phyloP scores from a whole-genome alignment of 2,329 filamentous ascomycete genomes.

The Nannizziopsis barbatae region DNA sequence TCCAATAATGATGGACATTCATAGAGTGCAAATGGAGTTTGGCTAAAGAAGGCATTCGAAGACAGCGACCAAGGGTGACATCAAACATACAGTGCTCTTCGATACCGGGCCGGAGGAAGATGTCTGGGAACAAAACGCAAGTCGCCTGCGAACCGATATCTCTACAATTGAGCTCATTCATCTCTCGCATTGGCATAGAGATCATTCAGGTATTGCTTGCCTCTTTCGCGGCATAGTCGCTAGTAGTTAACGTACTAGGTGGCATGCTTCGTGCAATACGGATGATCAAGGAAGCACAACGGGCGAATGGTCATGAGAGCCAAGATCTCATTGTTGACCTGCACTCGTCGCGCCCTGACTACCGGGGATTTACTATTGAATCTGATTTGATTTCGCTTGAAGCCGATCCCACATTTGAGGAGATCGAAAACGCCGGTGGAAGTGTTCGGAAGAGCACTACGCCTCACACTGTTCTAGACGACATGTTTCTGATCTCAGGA shows the following conservation, averaged over 20 bases:
- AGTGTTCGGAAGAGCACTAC: slow-evolving; percentile 30
- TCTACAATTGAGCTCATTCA: slow-evolving; percentile 39
- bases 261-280: slow-evolving; percentile 41
- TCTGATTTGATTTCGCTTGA: slow-evolving; percentile 40
- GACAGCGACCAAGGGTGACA: slow-evolving; percentile 39
- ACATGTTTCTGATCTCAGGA: slow-evolving; percentile 44
- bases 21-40: not conserved
- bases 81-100: slow-evolving; percentile 41
- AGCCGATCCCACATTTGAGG: slow-evolving; percentile 42
- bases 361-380: slow-evolving; percentile 38
- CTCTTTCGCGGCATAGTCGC: not conserved
- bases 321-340: slow-evolving; percentile 36
- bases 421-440: slow-evolving; percentile 37
- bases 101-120: slow-evolving; percentile 45
- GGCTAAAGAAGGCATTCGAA: slow-evolving; percentile 16
- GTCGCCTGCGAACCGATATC: slow-evolving; percentile 35
- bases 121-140: slow-evolving; percentile 42
- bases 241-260: slow-evolving; percentile 20
- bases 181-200: slow-evolving; percentile 46
- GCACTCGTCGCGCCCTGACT: slow-evolving; percentile 44
- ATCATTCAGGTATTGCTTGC: slow-evolving; percentile 40
- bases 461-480: slow-evolving; percentile 39
- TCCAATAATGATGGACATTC: not conserved
- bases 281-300: slow-evolving; percentile 35
- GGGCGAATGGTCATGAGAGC: slow-evolving; percentile 14